Conservation (phyloP, 1,284 basidiomycete species). For the Wallemia hederae region DNA sequence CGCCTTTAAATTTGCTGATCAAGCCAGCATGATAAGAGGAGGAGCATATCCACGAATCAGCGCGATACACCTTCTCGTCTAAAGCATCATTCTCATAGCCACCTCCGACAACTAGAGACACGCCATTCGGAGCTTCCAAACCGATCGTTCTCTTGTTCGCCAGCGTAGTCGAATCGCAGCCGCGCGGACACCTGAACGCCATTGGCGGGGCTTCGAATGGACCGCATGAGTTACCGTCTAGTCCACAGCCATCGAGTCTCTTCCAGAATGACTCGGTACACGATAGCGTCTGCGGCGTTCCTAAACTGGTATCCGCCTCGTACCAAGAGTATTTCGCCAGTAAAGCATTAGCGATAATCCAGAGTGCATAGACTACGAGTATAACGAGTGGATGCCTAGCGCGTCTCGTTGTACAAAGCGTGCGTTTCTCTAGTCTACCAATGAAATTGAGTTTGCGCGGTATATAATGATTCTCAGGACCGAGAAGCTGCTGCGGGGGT, state of each 20-base stretch:
- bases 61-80: constrained; percentile 31
- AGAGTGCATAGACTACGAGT: constrained; percentile 26
- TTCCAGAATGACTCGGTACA: constrained; percentile 44
- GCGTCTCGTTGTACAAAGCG: neutral
- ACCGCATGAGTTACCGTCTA: constrained; percentile 34
- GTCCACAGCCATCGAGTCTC: constrained; percentile 39
- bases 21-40: constrained; percentile 57
- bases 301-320: constrained; percentile 22
- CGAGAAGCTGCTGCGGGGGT: neutral
- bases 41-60: constrained; percentile 57
- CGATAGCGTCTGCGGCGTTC: constrained; percentile 20
- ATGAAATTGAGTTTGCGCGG: neutral
- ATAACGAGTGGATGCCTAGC: constrained; percentile 16
- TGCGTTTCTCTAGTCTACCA: neutral
- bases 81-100: constrained; percentile 24
- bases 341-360: constrained; percentile 42
- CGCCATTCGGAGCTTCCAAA: constrained; percentile 29
- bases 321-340: constrained; percentile 41
- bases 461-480: neutral
- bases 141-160: constrained; percentile 53
- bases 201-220: constrained; percentile 34
- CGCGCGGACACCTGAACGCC: constrained; percentile 53
- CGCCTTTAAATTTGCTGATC: constrained; percentile 32
- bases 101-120: constrained; percentile 54
- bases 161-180: constrained; percentile 34